Conservation (phyloP, 2,329 filamentous ascomycete genomes). For the Xylariaceae sp. region DNA sequence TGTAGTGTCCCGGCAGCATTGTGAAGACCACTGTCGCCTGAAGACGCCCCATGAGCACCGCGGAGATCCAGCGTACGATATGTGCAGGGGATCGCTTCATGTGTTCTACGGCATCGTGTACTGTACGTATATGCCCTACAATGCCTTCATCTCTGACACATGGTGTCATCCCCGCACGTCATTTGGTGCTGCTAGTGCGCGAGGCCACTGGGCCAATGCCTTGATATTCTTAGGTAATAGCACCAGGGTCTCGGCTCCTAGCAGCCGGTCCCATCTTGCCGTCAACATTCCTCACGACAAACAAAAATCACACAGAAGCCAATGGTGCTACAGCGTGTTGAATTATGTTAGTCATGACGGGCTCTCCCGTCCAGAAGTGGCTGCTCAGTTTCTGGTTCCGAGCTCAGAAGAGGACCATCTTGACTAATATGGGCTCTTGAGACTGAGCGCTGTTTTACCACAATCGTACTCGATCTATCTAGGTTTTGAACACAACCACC, state of each 20-base stretch:
- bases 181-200: conserved; percentile 34
- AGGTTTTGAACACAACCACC: neutral
- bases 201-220: conserved; percentile 31
- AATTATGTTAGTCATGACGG: conserved; percentile 29
- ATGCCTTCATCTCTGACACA: conserved; percentile 22
- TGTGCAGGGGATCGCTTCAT: conserved; percentile 14
- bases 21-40: conserved; percentile 9
- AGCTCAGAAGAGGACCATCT: conserved; percentile 10
- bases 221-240: conserved; percentile 36
- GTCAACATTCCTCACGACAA: conserved; percentile 21
- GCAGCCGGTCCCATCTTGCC: conserved; percentile 22
- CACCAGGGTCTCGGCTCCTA: conserved; percentile 28
- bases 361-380: conserved; percentile 13
- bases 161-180: conserved; percentile 35
- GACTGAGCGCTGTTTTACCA: conserved; percentile 8
- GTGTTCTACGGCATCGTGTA: conserved; percentile 18
- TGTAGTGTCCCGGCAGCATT: conserved; percentile 8
- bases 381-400: conserved; percentile 14
- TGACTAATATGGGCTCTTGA: conserved; percentile 24
- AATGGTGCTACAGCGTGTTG: conserved; percentile 24
- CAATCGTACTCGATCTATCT: conserved; percentile 5
- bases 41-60: conserved; percentile 16
- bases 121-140: conserved; percentile 19
- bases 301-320: conserved; percentile 24
- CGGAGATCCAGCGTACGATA: conserved; percentile 24